Evolutionary conservation across 495 filamentous ascomycete genomes (phyloP).

Genomic region (Penicillium cosmopolitanum): DNA sequence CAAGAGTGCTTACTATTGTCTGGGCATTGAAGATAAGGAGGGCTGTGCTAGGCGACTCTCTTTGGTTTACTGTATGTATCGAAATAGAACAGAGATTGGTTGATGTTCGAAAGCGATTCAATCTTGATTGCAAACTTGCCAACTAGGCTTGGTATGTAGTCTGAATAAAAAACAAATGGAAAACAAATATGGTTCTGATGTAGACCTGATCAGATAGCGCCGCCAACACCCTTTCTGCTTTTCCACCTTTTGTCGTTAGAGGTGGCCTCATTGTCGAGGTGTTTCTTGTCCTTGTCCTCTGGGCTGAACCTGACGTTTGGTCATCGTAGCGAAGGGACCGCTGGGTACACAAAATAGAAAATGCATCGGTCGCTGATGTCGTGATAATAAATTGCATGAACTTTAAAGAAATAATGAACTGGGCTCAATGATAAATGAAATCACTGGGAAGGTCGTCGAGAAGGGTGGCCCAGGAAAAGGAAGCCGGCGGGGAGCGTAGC

Average conservation of each 20-base stretch:
- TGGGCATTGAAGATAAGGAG: constrained; percentile 13
- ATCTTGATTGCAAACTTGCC: constrained; percentile 19
- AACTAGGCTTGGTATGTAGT: constrained; percentile 12
- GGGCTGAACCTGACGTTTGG: constrained; percentile 13
- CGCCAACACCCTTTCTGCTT: constrained; percentile 22
- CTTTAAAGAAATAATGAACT: constrained; percentile 10
- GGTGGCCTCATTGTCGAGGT: constrained; percentile 6
- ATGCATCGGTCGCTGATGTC: constrained; percentile 24
- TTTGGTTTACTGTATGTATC: neutral
- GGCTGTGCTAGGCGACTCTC: constrained; percentile 11
- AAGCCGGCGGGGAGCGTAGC: constrained; percentile 32
- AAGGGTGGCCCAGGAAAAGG: constrained; percentile 37
- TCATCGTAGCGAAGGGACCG: constrained; percentile 14
- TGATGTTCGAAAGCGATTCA: constrained; percentile 7
- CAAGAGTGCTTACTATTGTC: constrained; percentile 15
- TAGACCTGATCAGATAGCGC: constrained; percentile 24
- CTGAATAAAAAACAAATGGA: constrained; percentile 13
- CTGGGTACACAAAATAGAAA: constrained; percentile 12
- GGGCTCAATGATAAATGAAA: constrained; percentile 10
- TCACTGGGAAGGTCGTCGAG: constrained; percentile 19
- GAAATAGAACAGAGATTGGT: neutral
- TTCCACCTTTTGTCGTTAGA: constrained; percentile 12
- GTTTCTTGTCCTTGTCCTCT: constrained; percentile 10
- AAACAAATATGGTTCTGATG: constrained; percentile 4
- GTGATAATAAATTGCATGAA: constrained; percentile 18